Base-by-base conservation (phyloP, 1,139 yeast species). In the Kazachstania sp. region DNA sequence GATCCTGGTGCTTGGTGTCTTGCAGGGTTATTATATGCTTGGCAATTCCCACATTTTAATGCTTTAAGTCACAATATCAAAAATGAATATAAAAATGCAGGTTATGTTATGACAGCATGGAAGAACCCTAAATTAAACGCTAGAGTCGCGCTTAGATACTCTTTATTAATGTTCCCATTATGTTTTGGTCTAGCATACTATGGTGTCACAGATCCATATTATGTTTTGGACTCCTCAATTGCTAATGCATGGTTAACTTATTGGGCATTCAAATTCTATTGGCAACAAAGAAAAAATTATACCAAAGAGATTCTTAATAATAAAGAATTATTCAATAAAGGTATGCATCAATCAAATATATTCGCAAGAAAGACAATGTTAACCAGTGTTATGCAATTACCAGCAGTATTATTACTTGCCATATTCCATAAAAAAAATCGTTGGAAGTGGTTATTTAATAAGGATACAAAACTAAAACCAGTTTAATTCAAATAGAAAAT, bases 41-140 rank as follows among this genome's bases (percentile, higher is more conserved):
- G 99, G 99, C 99, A 92, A 68, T 92, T 92, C 65, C 99, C 99
- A 3, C 99, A 92, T 66, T 92, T 92, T 71, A 92, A 92, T 69
- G 79, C 97, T 0, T 74, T 92, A 44, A 83, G 95, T 47, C 96
- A 92, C 68, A 83, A 83, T 56, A 81, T 92, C 49, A 83, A 92
- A 44, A 81, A 80, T 47, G 97, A 92, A 63, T 92, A 92, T 62
- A 82, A 85, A 58, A 74, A 76, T 45, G 98, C 98, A 0, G 98
- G 98, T 0, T 92, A 92, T 65, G 88, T 87, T 16, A 92, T 92
- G 99, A 77, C 97, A 0, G 95, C 96, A 0, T 90, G 88, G 69
- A 92, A 83, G 51, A 86, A 92, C 60, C 98, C 99, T 2, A 78
- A 78, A 49, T 71, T 92, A 44, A 94, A 94, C 64, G 97, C 97